Evolutionary conservation across 2,329 filamentous ascomycete genomes (phyloP).

Genomic region (Cladosporium sp.): DNA sequence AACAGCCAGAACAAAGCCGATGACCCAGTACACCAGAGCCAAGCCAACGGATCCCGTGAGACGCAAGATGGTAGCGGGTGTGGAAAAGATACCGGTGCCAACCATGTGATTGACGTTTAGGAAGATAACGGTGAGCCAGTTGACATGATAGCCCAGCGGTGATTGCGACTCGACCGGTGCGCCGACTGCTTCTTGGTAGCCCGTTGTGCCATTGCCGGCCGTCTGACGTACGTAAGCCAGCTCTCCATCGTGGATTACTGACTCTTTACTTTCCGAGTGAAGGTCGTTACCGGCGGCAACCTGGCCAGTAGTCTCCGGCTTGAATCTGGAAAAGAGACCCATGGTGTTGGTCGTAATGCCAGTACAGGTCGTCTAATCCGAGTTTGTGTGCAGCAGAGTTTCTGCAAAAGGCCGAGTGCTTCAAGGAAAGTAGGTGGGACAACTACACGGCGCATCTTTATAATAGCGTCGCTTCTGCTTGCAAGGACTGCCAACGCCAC

Average conservation of each 20-base stretch:
- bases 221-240: not conserved
- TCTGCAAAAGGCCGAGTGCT: no score
- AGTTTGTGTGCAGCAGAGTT: no score
- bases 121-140: slow-evolving; percentile 53
- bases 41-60: slow-evolving; percentile 54
- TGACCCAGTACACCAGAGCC: slow-evolving; percentile 58
- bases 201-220: slow-evolving; percentile 36
- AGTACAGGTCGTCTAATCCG: no score
- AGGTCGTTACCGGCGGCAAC: not conserved
- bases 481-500: no score
- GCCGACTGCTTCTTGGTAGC: slow-evolving; percentile 57
- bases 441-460: no score
- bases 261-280: not conserved
- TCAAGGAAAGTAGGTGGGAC: no score
- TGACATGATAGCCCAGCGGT: slow-evolving; percentile 56
- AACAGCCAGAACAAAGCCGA: slow-evolving; percentile 56
- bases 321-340: not conserved
- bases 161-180: slow-evolving; percentile 57
- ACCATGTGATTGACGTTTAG: slow-evolving; percentile 56
- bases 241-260: not conserved
- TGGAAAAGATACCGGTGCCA: slow-evolving; percentile 49
- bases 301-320: not conserved
- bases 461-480: no score
- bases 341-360: no score
- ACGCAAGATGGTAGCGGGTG: not conserved